Conservation (phyloP, 306 rosid genomes). For the Alnus rubra region DNA sequence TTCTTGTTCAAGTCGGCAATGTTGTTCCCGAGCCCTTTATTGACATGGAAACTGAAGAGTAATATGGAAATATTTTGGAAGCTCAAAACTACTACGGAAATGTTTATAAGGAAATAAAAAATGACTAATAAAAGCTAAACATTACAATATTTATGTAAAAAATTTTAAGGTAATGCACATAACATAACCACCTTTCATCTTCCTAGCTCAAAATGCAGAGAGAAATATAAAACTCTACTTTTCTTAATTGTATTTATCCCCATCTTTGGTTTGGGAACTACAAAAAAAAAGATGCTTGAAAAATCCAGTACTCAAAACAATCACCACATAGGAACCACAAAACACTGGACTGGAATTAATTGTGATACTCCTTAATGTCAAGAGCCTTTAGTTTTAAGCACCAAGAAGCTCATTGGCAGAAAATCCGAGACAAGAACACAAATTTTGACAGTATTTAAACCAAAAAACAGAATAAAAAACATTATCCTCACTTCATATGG, state of each 20-base stretch:
- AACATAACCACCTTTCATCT: background rate
- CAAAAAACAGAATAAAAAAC: background rate
- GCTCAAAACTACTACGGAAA: slow-evolving; percentile 27
- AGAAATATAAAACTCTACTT: background rate
- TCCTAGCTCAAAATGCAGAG: background rate
- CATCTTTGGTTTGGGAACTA: background rate
- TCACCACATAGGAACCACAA: background rate
- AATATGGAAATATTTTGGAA: background rate
- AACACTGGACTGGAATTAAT: background rate
- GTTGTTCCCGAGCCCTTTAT: slow-evolving; percentile 21
- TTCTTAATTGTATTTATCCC: background rate
- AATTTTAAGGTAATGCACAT: background rate
- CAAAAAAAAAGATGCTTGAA: background rate
- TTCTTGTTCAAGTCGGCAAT: slow-evolving; percentile 53
- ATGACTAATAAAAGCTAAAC: background rate
- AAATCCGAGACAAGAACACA: background rate
- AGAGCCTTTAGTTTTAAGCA: background rate
- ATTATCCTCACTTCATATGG: background rate
- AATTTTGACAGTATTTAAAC: background rate
- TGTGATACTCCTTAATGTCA: background rate
- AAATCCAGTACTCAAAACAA: background rate
- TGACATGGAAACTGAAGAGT: slow-evolving; percentile 38
- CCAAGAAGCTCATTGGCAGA: background rate
- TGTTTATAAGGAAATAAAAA: background rate
- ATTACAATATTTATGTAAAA: background rate